Base-by-base conservation (phyloP, 768 basidiomycete genomes). In the Boletus tomentosulus region DNA sequence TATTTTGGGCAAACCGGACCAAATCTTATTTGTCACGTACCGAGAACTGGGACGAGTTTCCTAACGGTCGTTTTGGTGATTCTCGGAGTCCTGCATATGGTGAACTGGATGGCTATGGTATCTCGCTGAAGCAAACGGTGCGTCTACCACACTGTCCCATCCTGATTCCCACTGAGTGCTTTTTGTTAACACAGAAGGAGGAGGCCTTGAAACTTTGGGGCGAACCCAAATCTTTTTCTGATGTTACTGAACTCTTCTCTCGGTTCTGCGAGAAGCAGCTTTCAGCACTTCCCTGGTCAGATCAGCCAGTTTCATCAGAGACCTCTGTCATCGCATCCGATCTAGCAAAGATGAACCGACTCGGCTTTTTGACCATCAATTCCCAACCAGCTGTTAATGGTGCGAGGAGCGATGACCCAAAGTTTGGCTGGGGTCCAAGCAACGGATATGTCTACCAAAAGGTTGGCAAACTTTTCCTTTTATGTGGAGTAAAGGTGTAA, bases 31-130 rank as follows among this genome's bases (percentile, higher is more conserved):
- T 98, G 44, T 91, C 91, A 8, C 87, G 96, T 50, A 98, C 97
- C 13, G 94, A 97, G 68, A 92, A 97, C 66, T 99, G 97, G 97
- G 97, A 99, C 67, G 96, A 98, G 69, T 98, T 97, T 71, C 97
- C 97, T 47, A 99, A 99, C 69, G 97, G 97, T 51, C 91, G 97
- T 60, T 99, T 96, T 66, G 97, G 97, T 62, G 97, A 98, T 73
- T 87, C 95, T 7, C 84, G 97, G 54, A 92, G 89, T 79, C 97
- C 97, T 28, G 97, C 97, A 13, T 99, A 97, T 61, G 97, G 97
- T 64, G 97, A 99, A 72, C 74, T 99, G 51, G 96, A 99, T 66
- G 96, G 96, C 2, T 98, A 96, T 60, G 96, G 96, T 50, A 84
- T 97, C 39, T 91, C 82, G 70, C 83, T 98, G 62, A 94, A 94